Evolutionary conservation across 1,284 basidiomycete species (phyloP).

Genomic region (Puccinia hordei): DNA sequence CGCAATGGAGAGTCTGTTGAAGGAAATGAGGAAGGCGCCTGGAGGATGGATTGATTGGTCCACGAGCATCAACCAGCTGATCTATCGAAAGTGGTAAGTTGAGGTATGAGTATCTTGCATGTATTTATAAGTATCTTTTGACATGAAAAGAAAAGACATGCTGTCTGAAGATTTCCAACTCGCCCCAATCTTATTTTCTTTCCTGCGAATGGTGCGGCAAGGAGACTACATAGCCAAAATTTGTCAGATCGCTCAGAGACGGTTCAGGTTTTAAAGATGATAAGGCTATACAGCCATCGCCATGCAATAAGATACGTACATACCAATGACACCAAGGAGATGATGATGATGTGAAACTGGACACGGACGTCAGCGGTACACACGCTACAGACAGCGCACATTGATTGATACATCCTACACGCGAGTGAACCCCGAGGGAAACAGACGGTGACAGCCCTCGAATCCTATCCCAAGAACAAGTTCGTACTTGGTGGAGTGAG

Average conservation of each 20-base stretch:
- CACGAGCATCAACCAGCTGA: not conserved
- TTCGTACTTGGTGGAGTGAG: no score
- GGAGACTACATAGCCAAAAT: no score
- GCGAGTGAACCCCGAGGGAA: not conserved
- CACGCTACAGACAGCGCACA: not conserved
- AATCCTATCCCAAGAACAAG: no score
- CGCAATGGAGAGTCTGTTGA: not conserved
- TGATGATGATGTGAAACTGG: not conserved
- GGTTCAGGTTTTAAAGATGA: not conserved
- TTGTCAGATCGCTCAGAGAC: not conserved
- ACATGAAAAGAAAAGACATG: no score
- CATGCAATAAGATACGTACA: not conserved
- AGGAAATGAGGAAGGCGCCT: not conserved
- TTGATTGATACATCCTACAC: not conserved
- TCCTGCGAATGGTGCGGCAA: no score
- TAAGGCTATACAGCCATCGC: no score
- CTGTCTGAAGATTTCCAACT: not conserved
- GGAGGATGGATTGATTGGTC: not conserved
- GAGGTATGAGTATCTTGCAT: not conserved
- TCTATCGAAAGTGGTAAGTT: slow-evolving; percentile 9
- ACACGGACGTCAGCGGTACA: not conserved
- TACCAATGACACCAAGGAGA: not conserved
- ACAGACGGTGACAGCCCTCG: not conserved
- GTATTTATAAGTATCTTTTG: no score
- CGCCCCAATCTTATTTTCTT: not conserved